Evolutionary conservation across 495 filamentous ascomycete species (phyloP).

Genomic region (Podospora appendiculata): DNA sequence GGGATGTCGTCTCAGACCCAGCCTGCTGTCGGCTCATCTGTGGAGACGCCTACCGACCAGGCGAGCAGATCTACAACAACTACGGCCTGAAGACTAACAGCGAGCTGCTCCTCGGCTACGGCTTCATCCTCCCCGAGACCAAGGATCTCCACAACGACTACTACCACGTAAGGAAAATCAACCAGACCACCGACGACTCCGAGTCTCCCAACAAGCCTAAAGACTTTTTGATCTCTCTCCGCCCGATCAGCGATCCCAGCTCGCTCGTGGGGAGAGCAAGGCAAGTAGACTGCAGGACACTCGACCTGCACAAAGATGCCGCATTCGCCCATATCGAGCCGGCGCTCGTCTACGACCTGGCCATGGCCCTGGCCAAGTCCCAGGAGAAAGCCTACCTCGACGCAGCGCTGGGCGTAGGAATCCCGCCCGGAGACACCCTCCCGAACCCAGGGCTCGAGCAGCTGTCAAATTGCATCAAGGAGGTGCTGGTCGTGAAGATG

Average conservation of each 20-base stretch:
- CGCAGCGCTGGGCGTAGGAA: constrained; percentile 1
- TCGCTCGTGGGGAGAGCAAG: constrained; percentile 26
- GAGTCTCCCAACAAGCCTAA: constrained; percentile 8
- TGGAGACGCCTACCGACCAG: constrained; percentile 18
- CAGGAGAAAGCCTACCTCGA: constrained; percentile 2
- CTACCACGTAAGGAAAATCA: constrained; percentile 32
- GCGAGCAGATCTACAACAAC: constrained; percentile 44
- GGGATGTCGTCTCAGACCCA: constrained; percentile 25
- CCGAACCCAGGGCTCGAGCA: not conserved
- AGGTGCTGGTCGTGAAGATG: constrained; percentile 19
- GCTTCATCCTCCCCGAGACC: constrained; percentile 37
- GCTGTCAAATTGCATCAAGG: constrained; percentile 15
- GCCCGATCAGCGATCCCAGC: constrained; percentile 26
- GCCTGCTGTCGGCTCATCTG: constrained; percentile 23
- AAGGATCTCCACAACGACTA: constrained; percentile 41
- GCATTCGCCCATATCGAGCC: constrained; percentile 35
- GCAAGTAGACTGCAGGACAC: constrained; percentile 7
- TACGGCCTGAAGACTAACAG: constrained; percentile 47
- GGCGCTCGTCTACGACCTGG: constrained; percentile 29
- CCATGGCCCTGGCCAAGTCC: constrained; percentile 9
- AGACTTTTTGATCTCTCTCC: constrained; percentile 34
- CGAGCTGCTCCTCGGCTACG: constrained; percentile 46
- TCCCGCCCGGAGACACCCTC: not conserved
- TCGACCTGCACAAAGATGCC: constrained; percentile 17
- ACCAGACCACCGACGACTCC: not conserved